Conservation (phyloP, 1,284 basidiomycete species). For the Irpex lacteus region DNA sequence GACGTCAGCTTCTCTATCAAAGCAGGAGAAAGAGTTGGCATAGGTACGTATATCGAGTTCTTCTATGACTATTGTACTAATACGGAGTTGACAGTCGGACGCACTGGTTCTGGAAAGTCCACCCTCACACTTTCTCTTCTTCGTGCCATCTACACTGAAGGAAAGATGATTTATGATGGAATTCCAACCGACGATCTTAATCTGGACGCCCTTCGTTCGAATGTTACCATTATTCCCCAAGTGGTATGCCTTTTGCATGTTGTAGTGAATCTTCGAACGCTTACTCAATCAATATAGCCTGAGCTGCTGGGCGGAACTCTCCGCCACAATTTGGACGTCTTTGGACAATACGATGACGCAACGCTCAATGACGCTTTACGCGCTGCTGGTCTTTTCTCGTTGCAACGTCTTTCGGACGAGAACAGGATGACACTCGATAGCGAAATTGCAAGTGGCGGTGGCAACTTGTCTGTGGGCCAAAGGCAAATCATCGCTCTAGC, state of each 20-base stretch:
- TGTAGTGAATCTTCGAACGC: not conserved
- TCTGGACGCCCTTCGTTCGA: slow-evolving; percentile 52
- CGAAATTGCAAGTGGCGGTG: slow-evolving; percentile 52
- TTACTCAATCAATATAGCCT: slow-evolving; percentile 38
- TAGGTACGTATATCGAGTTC: slow-evolving; percentile 31
- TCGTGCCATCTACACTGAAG: slow-evolving; percentile 42
- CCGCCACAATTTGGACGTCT: slow-evolving; percentile 66
- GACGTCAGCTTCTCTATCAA: slow-evolving; percentile 46
- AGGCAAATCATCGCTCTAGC: slow-evolving; percentile 63
- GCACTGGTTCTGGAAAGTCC: slow-evolving; percentile 76
- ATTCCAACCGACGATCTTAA: slow-evolving; percentile 43
- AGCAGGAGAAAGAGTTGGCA: slow-evolving; percentile 49
- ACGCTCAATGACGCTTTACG: slow-evolving; percentile 52
- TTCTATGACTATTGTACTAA: not conserved
- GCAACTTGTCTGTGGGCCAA: slow-evolving; percentile 71
- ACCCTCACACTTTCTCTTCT: slow-evolving; percentile 36
- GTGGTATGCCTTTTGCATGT: slow-evolving; percentile 23
- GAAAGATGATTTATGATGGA: slow-evolving; percentile 36
- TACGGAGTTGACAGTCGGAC: slow-evolving; percentile 46
- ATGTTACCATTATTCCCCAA: slow-evolving; percentile 49
- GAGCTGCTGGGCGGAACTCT: slow-evolving; percentile 60
- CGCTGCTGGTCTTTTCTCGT: slow-evolving; percentile 51
- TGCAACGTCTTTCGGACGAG: slow-evolving; percentile 48
- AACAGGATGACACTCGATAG: slow-evolving; percentile 47
- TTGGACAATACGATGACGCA: slow-evolving; percentile 70